Conservation (phyloP, 257 asterid genomes). For the Plantago major region DNA sequence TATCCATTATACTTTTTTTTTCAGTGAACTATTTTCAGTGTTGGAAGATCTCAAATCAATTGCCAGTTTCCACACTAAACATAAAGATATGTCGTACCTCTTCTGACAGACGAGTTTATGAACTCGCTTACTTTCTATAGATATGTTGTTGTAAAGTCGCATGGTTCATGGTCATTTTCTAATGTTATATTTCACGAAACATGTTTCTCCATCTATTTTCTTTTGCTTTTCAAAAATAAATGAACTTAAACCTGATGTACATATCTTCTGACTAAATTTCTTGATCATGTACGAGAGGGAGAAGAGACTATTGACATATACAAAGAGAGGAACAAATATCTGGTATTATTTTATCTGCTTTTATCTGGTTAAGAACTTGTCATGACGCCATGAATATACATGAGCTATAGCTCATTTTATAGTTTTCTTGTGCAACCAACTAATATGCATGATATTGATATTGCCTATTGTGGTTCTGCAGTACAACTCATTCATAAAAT, state of each 20-base stretch:
- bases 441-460: no score
- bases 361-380: no score
- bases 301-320: conserved; percentile 85
- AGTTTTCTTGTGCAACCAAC: no score
- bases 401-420: conserved; percentile 11
- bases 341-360: conserved; percentile 55
- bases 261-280: conserved; percentile 14
- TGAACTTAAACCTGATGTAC: conserved; percentile 5
- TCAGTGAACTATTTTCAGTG: background rate
- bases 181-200: conserved; percentile 69
- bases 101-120: background rate
- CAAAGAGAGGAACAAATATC: conserved; percentile 68
- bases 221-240: background rate
- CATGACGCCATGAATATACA: no score
- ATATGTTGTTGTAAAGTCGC: conserved; percentile 89
- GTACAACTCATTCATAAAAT: no score
- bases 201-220: conserved; percentile 45
- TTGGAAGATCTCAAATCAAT: background rate
- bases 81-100: conserved; percentile 2
- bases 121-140: conserved; percentile 24
- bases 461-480: no score
- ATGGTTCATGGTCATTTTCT: conserved; percentile 74
- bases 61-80: conserved; percentile 3
- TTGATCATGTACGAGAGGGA: conserved; percentile 58
- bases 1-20: background rate